Base-by-base conservation (phyloP, 768 basidiomycete species). In the Serendipita sp. region DNA sequence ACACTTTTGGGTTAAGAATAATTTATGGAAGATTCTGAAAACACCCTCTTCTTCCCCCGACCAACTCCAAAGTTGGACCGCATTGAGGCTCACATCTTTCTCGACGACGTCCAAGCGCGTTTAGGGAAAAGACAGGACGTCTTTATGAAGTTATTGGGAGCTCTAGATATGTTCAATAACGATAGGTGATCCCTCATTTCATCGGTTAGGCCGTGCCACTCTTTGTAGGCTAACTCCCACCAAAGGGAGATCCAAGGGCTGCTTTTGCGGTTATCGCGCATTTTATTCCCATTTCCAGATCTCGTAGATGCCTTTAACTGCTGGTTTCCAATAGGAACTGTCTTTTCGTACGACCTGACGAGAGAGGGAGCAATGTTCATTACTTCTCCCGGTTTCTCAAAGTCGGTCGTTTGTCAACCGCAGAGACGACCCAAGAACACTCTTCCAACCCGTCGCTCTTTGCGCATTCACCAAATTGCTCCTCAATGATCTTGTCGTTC, bases 51-150 rank as follows among this genome's bases (percentile, higher is more conserved):
- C 18, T 50, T 50, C 16, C 48, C 48, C n/a, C 48, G 48, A 18
- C 48, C 48, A 16, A 50, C 48, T 8, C 48, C n/a, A 18, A 18
- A 31, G n/a, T 27, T 60, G 16, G 55, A 36, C 55, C 23, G 31
- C 23, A 36, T 60, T n/a, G 27, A 60, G 16, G 55, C 55, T 16
- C 55, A 60, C 55, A 31, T 60, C 55, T 60, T 60, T 36, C 55
- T 60, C 33, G 55, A 60, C 33, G 55, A 60, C 34, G 18, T 23
- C 55, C 16, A 8, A 8, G 27, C 27, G 23, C 23, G 18, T 4
- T 34, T 60, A 34, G 55, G 31, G 6, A n/a, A 36, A 23, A 23
- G 34, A 27, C 3, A 11, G 31, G 55, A 36, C 4, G 33, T 60
- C 3, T 60, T 60, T 36, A 60, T 10, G 8, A 60, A 36, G 16